A percentile compares a stretch with the other conserved stretches of the same genome.
Conservation (phyloP, 441 rosid genomes). For the Aleurites moluccanus region DNA sequence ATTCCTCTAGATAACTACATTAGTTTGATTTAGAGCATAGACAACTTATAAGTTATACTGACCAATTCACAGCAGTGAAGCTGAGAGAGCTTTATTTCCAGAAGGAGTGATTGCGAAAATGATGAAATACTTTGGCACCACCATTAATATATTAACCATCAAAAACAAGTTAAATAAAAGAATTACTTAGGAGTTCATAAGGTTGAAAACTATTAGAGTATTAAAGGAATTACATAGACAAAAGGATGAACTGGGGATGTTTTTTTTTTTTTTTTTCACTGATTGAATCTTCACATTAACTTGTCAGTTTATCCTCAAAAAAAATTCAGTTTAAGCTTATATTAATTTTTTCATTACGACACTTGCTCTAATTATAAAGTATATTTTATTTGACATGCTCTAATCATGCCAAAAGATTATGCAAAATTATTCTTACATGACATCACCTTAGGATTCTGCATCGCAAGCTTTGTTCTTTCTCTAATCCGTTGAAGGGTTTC, state of each 20-base stretch:
- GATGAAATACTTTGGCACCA: not conserved
- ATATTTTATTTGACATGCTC: slow-evolving; percentile 11
- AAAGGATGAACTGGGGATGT: not conserved
- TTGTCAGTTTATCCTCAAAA: too few species aligned
- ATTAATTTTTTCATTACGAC: not conserved
- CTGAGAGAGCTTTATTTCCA: not conserved
- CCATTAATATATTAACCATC: not conserved
- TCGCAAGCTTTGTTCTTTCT: slow-evolving; percentile 90
- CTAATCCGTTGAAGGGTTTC: slow-evolving; percentile 77
- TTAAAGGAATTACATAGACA: not conserved
- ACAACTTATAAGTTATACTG: not conserved
- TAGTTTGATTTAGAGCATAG: not conserved
- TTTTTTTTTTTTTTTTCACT: not conserved
- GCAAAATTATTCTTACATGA: slow-evolving; percentile 75
- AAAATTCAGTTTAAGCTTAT: slow-evolving; percentile 1
- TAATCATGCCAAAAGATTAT: slow-evolving; percentile 24
- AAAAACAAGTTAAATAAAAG: not conserved
- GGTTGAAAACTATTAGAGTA: not conserved
- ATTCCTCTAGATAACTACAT: not conserved
- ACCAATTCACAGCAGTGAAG: not conserved
- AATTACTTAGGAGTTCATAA: not conserved
- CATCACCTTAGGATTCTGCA: slow-evolving; percentile 99
- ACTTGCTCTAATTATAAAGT: too few species aligned
- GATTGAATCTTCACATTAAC: not conserved
- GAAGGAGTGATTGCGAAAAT: not conserved